Evolutionary conservation across 2,329 filamentous ascomycete species (phyloP).

Genomic region (Epichloe typhina): DNA sequence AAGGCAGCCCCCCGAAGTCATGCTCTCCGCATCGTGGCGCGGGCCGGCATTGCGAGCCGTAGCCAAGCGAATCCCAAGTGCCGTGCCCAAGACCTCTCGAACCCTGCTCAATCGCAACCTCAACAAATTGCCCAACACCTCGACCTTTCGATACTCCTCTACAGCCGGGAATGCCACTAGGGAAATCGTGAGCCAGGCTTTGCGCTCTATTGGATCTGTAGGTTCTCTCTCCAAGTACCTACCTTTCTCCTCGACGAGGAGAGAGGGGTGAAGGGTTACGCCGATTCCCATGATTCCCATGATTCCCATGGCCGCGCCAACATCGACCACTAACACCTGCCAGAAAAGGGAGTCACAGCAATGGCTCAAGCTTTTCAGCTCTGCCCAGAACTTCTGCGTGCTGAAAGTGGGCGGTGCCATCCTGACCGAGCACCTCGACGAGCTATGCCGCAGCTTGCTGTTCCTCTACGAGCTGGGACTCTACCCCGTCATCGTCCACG

Average conservation of each 20-base stretch:
- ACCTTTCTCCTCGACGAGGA: too few species aligned
- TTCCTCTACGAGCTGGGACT: slow-evolving; percentile 92
- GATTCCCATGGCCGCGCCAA: slow-evolving; percentile 7
- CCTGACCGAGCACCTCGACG: slow-evolving; percentile 84
- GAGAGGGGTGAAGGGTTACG: background rate
- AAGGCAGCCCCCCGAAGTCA: slow-evolving; percentile 13
- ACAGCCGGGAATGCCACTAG: background rate
- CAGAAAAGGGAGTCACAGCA: slow-evolving; percentile 43
- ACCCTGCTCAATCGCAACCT: background rate
- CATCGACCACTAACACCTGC: slow-evolving; percentile 15
- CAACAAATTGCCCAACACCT: background rate
- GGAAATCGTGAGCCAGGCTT: background rate
- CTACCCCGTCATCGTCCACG: slow-evolving; percentile 91
- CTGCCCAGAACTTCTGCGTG: slow-evolving; percentile 91
- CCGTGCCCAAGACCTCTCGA: slow-evolving; percentile 14
- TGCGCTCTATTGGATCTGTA: slow-evolving; percentile 1
- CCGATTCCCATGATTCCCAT: background rate
- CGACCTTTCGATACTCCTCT: background rate
- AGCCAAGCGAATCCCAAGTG: slow-evolving; percentile 8
- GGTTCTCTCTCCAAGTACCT: background rate
- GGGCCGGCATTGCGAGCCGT: slow-evolving; percentile 25
- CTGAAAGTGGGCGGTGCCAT: slow-evolving; percentile 98
- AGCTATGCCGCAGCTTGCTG: slow-evolving; percentile 75
- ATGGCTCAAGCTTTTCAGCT: slow-evolving; percentile 94
- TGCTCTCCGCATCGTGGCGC: slow-evolving; percentile 31